Evolutionary conservation across 345 rosid species (phyloP), one percentile per base, ranked within the genome.

Genomic region (Boechera divaricarpa): DNA sequence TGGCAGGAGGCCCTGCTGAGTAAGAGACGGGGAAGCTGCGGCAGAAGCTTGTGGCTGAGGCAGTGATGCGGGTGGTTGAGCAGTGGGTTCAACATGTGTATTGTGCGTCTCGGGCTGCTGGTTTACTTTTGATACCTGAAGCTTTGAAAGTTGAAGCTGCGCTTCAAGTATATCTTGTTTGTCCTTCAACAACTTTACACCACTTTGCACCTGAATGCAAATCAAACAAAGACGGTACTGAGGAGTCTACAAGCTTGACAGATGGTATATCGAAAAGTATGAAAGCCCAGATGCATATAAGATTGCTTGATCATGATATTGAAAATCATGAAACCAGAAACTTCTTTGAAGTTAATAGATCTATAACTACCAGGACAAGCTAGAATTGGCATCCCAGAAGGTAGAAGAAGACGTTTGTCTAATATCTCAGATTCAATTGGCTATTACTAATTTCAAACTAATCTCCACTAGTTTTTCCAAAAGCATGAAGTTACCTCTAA

Each of bases 121-220:
- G 24, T 84, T 88, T 26, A 47, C 74, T 82, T 83, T 87, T 33
- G 90, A 70, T 59, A 85, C 79, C 55, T 90, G 94, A 69, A 86
- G 72, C 82, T 87, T 91, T 33, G 85, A 74, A 36, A 90, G 85
- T 75, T 84, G 93, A 80, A 87, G 76, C 68, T 87, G 94, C 73
- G 89, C 86, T 77, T 87, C 94, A 63, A 87, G 32, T 38, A 82
- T 80, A 21, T 88, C 97, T 63, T 90, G 97, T 79, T 89, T 94
- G 80, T 90, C 97, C 82, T 86, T 91, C 80, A 94, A 65, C 75
- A 77, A 76, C 32, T 81, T 85, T 6, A 94, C 86, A 72, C 92
- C 94, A 4, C 84, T 76, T 81, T 90, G 97, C 72, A 94, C 94
- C 98, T 94, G 85, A 79, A 73, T 8, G 41, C 33, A 48, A 67